Percentiles rank a stretch among this genome's conserved stretches.
These are phyloP conservation scores for Eucalyptus cloeziana DNA, from an alignment of 345 rosid species.

Conservation along the genomic window DNA sequence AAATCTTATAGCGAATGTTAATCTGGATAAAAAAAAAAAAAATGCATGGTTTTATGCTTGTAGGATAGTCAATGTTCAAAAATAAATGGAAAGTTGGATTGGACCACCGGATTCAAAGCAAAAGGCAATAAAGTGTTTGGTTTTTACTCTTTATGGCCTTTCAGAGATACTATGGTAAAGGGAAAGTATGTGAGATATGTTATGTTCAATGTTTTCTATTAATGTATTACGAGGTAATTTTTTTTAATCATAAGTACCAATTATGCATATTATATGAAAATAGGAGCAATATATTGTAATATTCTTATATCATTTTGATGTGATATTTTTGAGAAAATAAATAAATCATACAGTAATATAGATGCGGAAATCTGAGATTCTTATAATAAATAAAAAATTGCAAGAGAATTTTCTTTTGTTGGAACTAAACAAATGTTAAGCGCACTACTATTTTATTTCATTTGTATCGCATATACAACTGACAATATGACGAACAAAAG, in stretches of 20 bases:
- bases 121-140: background rate
- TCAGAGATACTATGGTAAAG: background rate
- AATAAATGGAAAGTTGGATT: background rate
- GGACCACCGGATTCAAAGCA: background rate
- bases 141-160: background rate
- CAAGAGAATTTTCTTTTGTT: no score
- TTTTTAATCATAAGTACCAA: background rate
- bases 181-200: background rate
- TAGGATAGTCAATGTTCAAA: background rate
- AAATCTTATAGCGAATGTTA: background rate
- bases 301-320: background rate
- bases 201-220: background rate
- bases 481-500: fast-evolving
- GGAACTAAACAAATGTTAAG: no score
- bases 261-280: background rate
- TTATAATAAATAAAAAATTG: no score
- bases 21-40: background rate
- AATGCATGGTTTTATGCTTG: background rate
- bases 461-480: no score
- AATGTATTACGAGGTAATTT: background rate
- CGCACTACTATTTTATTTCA: no score
- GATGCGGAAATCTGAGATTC: background rate
- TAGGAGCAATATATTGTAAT: background rate
- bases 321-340: background rate
- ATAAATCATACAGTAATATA: background rate